Conservation (phyloP, 176 grass and related monocot species). For the Eragrostis nindensis region DNA sequence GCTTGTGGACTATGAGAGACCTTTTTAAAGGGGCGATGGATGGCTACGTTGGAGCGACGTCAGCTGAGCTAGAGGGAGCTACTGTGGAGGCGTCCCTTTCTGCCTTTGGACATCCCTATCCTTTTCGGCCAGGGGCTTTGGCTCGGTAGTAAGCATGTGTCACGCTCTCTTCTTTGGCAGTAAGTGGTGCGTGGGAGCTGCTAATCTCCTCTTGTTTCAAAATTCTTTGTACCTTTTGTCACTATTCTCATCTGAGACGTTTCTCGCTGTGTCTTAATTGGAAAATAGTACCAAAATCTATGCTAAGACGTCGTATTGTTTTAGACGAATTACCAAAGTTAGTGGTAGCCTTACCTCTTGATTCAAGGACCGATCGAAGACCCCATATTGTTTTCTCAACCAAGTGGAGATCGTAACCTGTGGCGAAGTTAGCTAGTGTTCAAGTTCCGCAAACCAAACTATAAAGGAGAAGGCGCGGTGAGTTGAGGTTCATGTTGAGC, state of each 20-base stretch:
- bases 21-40: constrained; percentile 53
- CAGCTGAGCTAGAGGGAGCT: background rate
- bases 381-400: no score
- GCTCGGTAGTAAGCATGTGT: background rate
- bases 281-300: no score
- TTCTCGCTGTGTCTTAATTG: background rate
- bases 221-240: background rate
- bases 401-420: background rate
- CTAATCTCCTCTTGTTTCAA: background rate
- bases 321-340: no score
- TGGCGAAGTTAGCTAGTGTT: background rate
- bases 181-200: background rate
- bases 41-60: constrained; percentile 36
- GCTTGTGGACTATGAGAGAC: constrained; percentile 28
- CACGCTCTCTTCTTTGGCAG: background rate
- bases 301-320: no score
- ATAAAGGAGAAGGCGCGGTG: background rate
- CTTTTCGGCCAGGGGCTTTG: constrained; percentile 21
- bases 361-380: background rate
- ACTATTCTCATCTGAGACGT: background rate
- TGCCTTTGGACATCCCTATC: constrained; percentile 35
- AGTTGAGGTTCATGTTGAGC: background rate
- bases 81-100: background rate
- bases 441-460: background rate
- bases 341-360: background rate